Conservation (phyloP, 495 filamentous ascomycete genomes). For the Lepidopterella palustris region DNA sequence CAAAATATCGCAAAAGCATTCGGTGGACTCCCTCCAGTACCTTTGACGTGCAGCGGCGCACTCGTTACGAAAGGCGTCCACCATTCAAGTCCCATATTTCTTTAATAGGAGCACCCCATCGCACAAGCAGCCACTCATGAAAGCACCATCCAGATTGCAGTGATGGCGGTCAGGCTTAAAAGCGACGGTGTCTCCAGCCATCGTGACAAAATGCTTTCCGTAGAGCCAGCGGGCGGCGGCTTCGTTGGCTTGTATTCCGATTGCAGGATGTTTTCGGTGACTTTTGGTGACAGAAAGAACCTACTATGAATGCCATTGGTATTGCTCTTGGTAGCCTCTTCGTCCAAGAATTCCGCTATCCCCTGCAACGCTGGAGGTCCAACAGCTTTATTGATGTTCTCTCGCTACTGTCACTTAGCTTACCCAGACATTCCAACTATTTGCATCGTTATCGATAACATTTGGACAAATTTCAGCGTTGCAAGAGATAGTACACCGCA, state of each 20-base stretch:
- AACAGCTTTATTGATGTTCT: slow-evolving; percentile 55
- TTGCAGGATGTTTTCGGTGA: slow-evolving; percentile 5
- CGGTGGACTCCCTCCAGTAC: too few relatives aligned
- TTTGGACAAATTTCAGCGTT: too few relatives aligned
- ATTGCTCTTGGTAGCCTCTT: slow-evolving; percentile 5
- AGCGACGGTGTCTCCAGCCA: slow-evolving; percentile 45
- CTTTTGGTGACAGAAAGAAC: not conserved
- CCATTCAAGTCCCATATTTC: slow-evolving; percentile 52
- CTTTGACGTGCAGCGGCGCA: too few relatives aligned
- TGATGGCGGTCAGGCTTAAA: slow-evolving; percentile 42
- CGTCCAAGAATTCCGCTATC: slow-evolving; percentile 43
- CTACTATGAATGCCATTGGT: slow-evolving; percentile 24
- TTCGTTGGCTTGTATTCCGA: slow-evolving; percentile 34
- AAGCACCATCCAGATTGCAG: slow-evolving; percentile 31
- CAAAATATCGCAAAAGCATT: too few relatives aligned
- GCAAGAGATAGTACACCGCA: too few relatives aligned
- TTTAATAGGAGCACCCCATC: slow-evolving; percentile 54
- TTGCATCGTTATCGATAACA: too few relatives aligned
- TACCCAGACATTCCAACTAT: slow-evolving; percentile 38
- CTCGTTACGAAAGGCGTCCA: slow-evolving; percentile 52
- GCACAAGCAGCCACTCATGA: slow-evolving; percentile 49
- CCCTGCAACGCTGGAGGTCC: slow-evolving; percentile 44
- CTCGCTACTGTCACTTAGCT: slow-evolving; percentile 44
- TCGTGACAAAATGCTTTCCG: slow-evolving; percentile 49
- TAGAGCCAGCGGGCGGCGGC: slow-evolving; percentile 47